These are phyloP conservation scores for Sporisorium scitamineum DNA, from an alignment of 1,284 basidiomycete genomes.

Conservation along the genomic window DNA sequence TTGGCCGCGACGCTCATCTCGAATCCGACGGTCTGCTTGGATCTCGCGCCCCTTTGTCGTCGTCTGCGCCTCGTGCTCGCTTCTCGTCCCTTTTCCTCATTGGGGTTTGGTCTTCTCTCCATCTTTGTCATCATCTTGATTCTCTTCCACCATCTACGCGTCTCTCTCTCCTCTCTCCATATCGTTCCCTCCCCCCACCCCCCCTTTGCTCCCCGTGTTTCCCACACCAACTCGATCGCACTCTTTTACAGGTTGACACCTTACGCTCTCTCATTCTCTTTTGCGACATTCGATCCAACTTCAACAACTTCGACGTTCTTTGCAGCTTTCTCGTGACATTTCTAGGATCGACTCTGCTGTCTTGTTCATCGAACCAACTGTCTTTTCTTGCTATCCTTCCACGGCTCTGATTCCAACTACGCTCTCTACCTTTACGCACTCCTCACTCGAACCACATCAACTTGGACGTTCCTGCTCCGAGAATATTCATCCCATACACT, in stretches of 20 bases:
- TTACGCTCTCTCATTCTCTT: slow-evolving; percentile 11
- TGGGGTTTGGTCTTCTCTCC: slow-evolving; percentile 1
- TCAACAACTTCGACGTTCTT: slow-evolving; percentile 18
- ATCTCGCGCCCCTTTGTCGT: slow-evolving; percentile 12
- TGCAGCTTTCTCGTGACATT: slow-evolving; percentile 16
- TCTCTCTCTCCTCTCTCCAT: slow-evolving; percentile 17
- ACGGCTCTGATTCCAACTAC: slow-evolving; percentile 5
- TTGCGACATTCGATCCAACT: slow-evolving; percentile 5
- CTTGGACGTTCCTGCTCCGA: background rate
- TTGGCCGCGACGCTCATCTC: background rate
- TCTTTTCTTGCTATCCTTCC: slow-evolving; percentile 31
- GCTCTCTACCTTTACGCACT: slow-evolving; percentile 8
- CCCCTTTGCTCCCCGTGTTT: slow-evolving; percentile 5
- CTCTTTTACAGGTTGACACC: slow-evolving; percentile 24
- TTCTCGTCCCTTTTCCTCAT: background rate
- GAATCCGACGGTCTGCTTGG: slow-evolving; percentile 10
- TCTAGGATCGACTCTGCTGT: slow-evolving; percentile 20
- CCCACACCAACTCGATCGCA: slow-evolving; percentile 27
- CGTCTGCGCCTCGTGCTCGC: slow-evolving; percentile 22
- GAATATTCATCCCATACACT: too few relatives aligned
- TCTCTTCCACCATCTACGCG: slow-evolving; percentile 39
- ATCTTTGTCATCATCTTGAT: slow-evolving; percentile 38
- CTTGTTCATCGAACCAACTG: slow-evolving; percentile 27
- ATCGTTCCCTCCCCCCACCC: slow-evolving; percentile 12
- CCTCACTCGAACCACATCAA: background rate